These are phyloP conservation scores for Staphylotrichum tortipilum DNA, from an alignment of 495 filamentous ascomycete genomes.

Conservation along the genomic window DNA sequence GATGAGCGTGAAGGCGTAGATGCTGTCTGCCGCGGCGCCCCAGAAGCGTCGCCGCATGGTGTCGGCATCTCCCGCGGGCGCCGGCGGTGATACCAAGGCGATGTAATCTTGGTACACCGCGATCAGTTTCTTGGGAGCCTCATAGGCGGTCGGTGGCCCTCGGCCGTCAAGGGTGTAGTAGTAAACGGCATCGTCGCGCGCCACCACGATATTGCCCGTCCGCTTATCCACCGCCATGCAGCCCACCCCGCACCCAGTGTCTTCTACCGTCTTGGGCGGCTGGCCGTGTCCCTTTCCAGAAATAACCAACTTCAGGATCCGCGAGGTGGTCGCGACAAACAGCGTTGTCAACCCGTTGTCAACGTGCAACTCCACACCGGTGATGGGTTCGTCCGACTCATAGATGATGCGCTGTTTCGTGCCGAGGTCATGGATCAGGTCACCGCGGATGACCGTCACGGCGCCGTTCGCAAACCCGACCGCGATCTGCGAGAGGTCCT, in stretches of 20 bases:
- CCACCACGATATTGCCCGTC: conserved; percentile 79
- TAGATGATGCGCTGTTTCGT: conserved; percentile 92
- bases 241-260: conserved; percentile 77
- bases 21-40: conserved; percentile 56
- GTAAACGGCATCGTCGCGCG: conserved; percentile 88
- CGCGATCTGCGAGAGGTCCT: conserved; percentile 82
- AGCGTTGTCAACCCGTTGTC: conserved; percentile 60
- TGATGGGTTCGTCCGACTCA: conserved; percentile 94
- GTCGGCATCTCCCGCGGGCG: conserved; percentile 42
- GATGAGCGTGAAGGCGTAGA: conserved; percentile 79
- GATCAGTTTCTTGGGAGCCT: conserved; percentile 79
- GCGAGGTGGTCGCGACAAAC: conserved; percentile 83
- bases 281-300: conserved; percentile 82
- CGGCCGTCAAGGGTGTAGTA: conserved; percentile 81
- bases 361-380: conserved; percentile 71
- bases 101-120: conserved; percentile 79
- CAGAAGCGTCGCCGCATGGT: conserved; percentile 53
- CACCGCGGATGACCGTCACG: conserved; percentile 86
- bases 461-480: conserved; percentile 94
- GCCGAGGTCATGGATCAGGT: conserved; percentile 92
- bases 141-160: conserved; percentile 79
- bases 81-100: conserved; percentile 71
- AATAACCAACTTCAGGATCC: conserved; percentile 80
- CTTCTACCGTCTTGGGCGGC: conserved; percentile 77
- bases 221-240: conserved; percentile 83